phyloP scores from a whole-genome alignment of 371 early-diverging fungal species.

The Mucor plumbeus region DNA sequence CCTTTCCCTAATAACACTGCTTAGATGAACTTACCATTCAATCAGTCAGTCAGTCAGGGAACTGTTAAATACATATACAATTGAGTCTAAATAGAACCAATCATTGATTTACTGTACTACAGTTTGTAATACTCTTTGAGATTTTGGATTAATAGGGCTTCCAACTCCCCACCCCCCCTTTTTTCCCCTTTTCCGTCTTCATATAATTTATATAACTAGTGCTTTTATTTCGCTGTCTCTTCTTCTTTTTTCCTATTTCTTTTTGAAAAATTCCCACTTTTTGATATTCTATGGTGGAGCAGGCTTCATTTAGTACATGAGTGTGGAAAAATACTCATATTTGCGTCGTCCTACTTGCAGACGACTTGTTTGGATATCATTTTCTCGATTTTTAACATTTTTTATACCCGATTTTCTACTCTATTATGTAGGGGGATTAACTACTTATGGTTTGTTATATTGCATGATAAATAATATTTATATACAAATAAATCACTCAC shows the following conservation, averaged over 20 bases:
- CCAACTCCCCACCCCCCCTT: neutral
- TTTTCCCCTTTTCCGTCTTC: constrained; percentile 1
- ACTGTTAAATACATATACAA: neutral
- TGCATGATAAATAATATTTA: neutral
- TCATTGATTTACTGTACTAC: neutral
- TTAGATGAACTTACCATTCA: no score
- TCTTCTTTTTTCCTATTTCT: constrained; percentile 10
- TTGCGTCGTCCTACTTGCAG: constrained; percentile 29
- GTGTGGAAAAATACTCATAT: constrained; percentile 28
- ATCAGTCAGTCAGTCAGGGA: neutral
- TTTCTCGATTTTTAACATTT: constrained; percentile 35
- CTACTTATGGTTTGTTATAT: constrained; percentile 33
- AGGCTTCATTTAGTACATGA: constrained; percentile 29
- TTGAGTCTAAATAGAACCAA: neutral
- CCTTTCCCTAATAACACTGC: no score
- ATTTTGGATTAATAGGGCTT: neutral
- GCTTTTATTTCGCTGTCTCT: constrained; percentile 4
- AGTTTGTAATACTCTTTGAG: neutral
- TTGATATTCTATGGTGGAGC: constrained; percentile 27
- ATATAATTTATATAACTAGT: neutral
- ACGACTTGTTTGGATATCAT: constrained; percentile 36
- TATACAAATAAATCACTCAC: neutral
- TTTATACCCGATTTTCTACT: constrained; percentile 36
- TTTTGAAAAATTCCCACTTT: constrained; percentile 6
- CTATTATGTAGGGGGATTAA: constrained; percentile 36